Conservation (phyloP, 371 early-diverging fungal species). For the Rhizopus delemar region DNA sequence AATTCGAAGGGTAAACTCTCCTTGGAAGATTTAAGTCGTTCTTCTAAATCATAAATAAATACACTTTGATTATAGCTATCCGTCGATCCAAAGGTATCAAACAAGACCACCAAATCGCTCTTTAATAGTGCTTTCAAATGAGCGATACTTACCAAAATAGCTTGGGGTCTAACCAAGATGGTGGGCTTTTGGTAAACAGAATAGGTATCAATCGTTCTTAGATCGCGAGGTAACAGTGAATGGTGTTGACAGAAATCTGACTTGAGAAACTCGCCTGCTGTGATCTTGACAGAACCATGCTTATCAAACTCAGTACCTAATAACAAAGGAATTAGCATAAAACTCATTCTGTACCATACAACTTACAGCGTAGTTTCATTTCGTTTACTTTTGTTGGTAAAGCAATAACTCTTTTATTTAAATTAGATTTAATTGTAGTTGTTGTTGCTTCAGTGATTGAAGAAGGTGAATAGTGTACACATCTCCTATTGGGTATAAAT, state of each 20-base stretch:
- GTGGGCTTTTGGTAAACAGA: constrained; percentile 80
- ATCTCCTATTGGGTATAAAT: neutral
- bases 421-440: neutral
- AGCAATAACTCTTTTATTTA: constrained; percentile 8
- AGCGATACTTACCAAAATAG: constrained; percentile 80
- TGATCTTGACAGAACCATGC: constrained; percentile 67
- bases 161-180: constrained; percentile 83
- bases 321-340: neutral
- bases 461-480: neutral
- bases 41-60: constrained; percentile 82
- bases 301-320: constrained; percentile 78
- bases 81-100: constrained; percentile 69
- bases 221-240: constrained; percentile 75
- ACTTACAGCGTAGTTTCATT: constrained; percentile 36
- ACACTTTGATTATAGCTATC: constrained; percentile 71
- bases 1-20: constrained; percentile 71
- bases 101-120: constrained; percentile 77
- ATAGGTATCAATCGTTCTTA: constrained; percentile 79
- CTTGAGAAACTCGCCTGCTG: constrained; percentile 78
- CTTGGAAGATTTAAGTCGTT: constrained; percentile 58
- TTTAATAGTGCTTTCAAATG: constrained; percentile 82
- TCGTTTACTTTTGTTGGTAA: constrained; percentile 32
- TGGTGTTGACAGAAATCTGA: constrained; percentile 76
- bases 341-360: neutral
- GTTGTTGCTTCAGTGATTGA: constrained; percentile 5